These are phyloP conservation scores for Neocucurbitaria cava DNA, from an alignment of 2,329 filamentous ascomycete genomes.

Conservation along the genomic window DNA sequence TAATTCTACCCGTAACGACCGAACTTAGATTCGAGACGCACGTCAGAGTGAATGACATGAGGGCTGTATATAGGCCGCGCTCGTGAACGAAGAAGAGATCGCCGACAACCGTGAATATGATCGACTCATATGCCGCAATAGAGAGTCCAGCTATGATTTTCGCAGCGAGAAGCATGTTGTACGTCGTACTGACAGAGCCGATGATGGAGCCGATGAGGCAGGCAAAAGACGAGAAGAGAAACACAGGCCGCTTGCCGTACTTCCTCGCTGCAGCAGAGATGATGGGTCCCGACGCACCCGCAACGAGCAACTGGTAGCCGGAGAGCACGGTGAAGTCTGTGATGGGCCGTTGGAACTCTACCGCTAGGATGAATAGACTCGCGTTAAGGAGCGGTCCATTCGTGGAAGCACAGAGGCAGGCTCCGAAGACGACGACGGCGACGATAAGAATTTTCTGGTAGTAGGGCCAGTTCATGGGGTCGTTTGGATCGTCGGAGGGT, in stretches of 20 bases:
- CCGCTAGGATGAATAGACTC: constrained; percentile 33
- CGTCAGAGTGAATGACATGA: constrained; percentile 40
- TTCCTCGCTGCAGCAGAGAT: not conserved
- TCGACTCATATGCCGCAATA: not conserved
- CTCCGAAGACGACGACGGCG: constrained; percentile 33
- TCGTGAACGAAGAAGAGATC: not conserved
- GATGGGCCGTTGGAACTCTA: constrained; percentile 28
- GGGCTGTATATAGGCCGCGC: constrained; percentile 18
- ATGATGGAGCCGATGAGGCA: not conserved
- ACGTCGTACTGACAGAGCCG: not conserved
- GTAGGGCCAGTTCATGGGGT: constrained; percentile 39
- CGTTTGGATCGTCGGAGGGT: constrained; percentile 31
- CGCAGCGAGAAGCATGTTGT: not conserved
- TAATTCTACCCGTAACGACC: constrained; percentile 39
- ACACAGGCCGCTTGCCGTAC: not conserved
- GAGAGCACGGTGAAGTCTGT: not conserved
- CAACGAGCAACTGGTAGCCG: too few relatives aligned
- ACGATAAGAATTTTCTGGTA: constrained; percentile 37
- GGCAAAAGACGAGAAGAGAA: not conserved
- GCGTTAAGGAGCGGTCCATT: constrained; percentile 37
- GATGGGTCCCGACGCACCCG: not conserved
- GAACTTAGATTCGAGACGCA: constrained; percentile 39
- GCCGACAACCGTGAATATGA: not conserved
- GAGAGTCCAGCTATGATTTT: not conserved
- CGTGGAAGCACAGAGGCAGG: constrained; percentile 33